Base-by-base conservation (phyloP, 75 land plant species). In the Larix kaempferi region DNA sequence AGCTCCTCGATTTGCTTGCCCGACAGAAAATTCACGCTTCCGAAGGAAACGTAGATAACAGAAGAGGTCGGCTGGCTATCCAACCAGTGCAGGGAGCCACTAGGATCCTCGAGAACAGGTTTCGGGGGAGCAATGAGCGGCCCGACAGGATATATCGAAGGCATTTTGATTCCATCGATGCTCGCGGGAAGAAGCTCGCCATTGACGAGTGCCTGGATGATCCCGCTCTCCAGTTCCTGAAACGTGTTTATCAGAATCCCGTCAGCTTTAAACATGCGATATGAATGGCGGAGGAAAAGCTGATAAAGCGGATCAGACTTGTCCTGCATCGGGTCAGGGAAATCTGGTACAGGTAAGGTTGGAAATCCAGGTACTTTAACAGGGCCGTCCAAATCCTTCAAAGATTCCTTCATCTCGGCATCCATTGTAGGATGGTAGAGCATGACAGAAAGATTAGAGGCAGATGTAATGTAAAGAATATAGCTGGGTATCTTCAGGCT, bases 1-100 rank as follows among this genome's bases (percentile, higher is more conserved):
- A 83, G 25, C 27, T 83, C 84, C 10, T 7, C 4, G 41, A 74
- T 41, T 55, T 83, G 78, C 71, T 17, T 11, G 13, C 22, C 14
- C 59, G 74, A 74, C 1, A 75, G 44, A 21, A 44, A 37, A 21
- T 78, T 63, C 0, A 74, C 12, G 63, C 82, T 83, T 12, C 82
- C 82, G 60, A 79, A 83, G 27, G 82, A 73, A 56, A 83, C 56
- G 35, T 49, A 80, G 6, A 66, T 3, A 15, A 83, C 61, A 1
- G 78, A 80, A 0, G 52, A 33, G 13, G 75, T 49, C 6, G 76
- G 35, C 12, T 57, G 82, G 0, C 23, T 27, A 21, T 81, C 79
- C 10, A 81, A 41, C 82, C 82, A 81, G 5, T 13, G 27, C 15
- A 4, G 19, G 22, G 8, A 81, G 23, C 16, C 56, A 77, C 41